These are phyloP conservation scores for Kluyveromyces lactis DNA, from an alignment of 805 yeast genomes.

Conservation along the genomic window DNA sequence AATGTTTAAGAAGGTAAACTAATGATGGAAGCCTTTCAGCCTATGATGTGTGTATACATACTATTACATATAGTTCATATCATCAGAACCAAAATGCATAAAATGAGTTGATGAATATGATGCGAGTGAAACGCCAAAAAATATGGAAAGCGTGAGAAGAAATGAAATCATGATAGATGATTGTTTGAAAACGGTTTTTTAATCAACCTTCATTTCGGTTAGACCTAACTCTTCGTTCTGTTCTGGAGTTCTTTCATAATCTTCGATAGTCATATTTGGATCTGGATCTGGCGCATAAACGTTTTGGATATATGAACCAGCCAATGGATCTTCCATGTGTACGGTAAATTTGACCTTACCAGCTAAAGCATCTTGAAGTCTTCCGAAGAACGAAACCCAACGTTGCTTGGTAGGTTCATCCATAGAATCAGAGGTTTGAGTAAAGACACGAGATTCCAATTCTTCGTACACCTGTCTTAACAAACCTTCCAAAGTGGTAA, in stretches of 20 bases:
- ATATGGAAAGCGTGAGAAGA: too few relatives aligned
- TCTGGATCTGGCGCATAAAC: conserved; percentile 98
- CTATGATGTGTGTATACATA: too few relatives aligned
- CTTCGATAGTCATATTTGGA: conserved; percentile 90
- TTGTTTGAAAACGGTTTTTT: too few relatives aligned
- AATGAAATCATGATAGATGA: too few relatives aligned
- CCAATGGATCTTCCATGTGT: conserved; percentile 88
- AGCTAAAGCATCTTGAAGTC: conserved; percentile 65
- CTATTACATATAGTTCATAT: not conserved
- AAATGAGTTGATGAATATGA: not conserved
- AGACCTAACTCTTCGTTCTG: conserved; percentile 92
- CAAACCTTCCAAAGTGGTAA: conserved; percentile 94
- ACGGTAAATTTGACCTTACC: conserved; percentile 82
- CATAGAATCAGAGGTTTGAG: conserved; percentile 89
- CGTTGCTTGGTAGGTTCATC: conserved; percentile 63
- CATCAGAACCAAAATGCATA: not conserved
- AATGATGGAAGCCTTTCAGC: not conserved
- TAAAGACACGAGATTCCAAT: conserved; percentile 73
- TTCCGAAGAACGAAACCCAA: conserved; percentile 75
- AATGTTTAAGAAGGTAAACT: too few relatives aligned
- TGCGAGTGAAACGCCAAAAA: too few relatives aligned
- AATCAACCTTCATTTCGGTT: conserved; percentile 32
- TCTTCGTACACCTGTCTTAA: conserved; percentile 85
- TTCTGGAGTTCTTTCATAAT: conserved; percentile 78
- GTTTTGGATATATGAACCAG: conserved; percentile 91